phyloP scores from a whole-genome alignment of 805 yeast species.

The Wickerhamiella slavikovae region DNA sequence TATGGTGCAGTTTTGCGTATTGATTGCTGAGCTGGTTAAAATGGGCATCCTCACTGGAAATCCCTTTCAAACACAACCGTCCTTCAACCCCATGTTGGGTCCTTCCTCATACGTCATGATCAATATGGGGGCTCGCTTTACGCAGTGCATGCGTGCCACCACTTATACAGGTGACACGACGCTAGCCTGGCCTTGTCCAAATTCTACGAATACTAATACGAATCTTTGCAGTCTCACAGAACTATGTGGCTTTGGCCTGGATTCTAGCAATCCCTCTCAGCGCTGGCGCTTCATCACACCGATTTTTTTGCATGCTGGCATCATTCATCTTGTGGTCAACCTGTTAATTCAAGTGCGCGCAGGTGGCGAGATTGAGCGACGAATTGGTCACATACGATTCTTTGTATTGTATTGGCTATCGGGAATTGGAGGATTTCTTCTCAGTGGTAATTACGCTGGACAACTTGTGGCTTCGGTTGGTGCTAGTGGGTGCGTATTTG shows the following conservation, averaged over 20 bases:
- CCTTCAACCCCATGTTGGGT: constrained; percentile 62
- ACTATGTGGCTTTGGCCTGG: constrained; percentile 35
- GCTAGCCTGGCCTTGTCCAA: constrained; percentile 43
- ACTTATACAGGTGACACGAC: constrained; percentile 27
- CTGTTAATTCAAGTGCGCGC: constrained; percentile 36
- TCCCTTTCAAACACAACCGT: constrained; percentile 46
- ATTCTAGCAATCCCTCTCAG: constrained; percentile 30
- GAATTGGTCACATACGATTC: constrained; percentile 34
- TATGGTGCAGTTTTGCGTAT: constrained; percentile 27
- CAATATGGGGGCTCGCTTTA: constrained; percentile 49
- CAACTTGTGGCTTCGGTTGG: constrained; percentile 48
- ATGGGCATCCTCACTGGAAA: constrained; percentile 42
- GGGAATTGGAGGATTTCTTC: constrained; percentile 45
- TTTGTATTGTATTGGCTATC: constrained; percentile 34
- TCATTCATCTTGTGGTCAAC: constrained; percentile 46
- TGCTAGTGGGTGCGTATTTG: constrained; percentile 53
- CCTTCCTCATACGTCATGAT: constrained; percentile 49
- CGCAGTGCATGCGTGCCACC: constrained; percentile 46
- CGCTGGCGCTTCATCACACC: constrained; percentile 56
- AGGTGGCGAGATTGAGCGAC: constrained; percentile 37
- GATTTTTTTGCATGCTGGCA: constrained; percentile 54
- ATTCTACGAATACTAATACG: constrained; percentile 33
- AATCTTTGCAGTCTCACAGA: constrained; percentile 36
- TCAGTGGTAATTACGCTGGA: constrained; percentile 53
- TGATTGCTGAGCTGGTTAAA: constrained; percentile 36